Base-by-base conservation (phyloP, 1,284 basidiomycete genomes). In the Sporisorium sorghi region DNA sequence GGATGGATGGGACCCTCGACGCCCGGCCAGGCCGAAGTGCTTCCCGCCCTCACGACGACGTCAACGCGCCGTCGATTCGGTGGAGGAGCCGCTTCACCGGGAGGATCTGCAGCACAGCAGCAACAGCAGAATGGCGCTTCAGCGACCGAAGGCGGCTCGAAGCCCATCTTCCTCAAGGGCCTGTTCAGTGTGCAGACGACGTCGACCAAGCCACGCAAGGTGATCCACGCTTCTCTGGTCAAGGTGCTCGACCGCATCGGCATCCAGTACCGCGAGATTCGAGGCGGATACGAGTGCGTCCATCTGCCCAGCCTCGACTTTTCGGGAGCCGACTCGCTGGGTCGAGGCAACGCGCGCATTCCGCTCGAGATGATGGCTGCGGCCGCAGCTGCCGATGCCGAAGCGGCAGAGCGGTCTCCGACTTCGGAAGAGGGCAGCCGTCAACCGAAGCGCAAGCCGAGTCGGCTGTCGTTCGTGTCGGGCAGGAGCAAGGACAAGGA, bases 211-310 rank as follows among this genome's bases (percentile, higher is more conserved):
- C 86, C 92, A 10, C 92, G 94, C 2, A 86, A 88, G 7, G 88
- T 90, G 14, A 90, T 98, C 85, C 92, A 93, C 80, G 86, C 88
- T 37, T 94, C 97, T 84, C 91, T 99, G 71, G 88, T 90, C 46
- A 89, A 90, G 17, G 94, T 97, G 1, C 88, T 99, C 43, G 93
- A 96, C 77, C 89, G 94, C 49, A 93, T 98, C 89, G 93, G 95
- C 66, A 91, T 99, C 50, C 93, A 94, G 85, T 93, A 96, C 85
- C 89, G 93, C 40, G 93, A 95, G 84, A 94, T 90, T 78, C 92
- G 91, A 84, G 89, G 90, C 58, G 96, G 96, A 0, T 99, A 95
- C 84, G 96, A 98, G 85, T 99, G 96, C 85, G 91, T 96, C 24
- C 94, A 98, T 84, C 86, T 93, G 52, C 96, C 96, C 0, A 94